Percentiles rank a stretch among this genome's conserved stretches.
Evolutionary conservation across 495 filamentous ascomycete genomes (phyloP).

Genomic region (Terfezia boudieri): DNA sequence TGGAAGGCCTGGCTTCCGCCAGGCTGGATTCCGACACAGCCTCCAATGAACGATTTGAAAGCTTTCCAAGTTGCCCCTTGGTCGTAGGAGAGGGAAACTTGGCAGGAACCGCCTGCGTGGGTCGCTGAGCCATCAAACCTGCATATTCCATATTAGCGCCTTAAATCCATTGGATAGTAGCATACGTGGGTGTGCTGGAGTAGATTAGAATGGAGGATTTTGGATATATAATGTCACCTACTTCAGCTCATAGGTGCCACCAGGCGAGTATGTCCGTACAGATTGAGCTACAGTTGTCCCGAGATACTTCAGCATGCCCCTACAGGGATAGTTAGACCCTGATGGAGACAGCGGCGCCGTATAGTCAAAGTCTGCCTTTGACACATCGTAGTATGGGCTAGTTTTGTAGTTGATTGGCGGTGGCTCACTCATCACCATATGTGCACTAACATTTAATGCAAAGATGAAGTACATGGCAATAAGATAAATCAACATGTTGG

Average conservation of each 20-base stretch:
- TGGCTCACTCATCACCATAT: slow-evolving; percentile 33
- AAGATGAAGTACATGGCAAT: slow-evolving; percentile 21
- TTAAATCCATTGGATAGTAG: no score
- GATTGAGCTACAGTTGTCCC: slow-evolving; percentile 21
- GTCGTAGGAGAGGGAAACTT: slow-evolving; percentile 39
- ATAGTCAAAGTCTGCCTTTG: slow-evolving; percentile 29
- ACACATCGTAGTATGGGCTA: slow-evolving; percentile 10
- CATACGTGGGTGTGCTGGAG: no score
- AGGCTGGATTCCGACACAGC: slow-evolving; percentile 29
- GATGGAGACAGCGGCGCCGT: slow-evolving; percentile 27
- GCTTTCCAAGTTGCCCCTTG: slow-evolving; percentile 34
- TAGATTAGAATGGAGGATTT: no score
- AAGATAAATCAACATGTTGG: not conserved
- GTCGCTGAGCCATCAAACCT: slow-evolving; percentile 24
- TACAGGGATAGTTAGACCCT: slow-evolving; percentile 31
- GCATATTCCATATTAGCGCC: slow-evolving; percentile 7
- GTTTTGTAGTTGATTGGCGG: slow-evolving; percentile 18
- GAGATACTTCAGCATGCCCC: slow-evolving; percentile 28
- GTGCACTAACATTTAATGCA: slow-evolving; percentile 24
- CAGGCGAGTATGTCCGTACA: slow-evolving; percentile 25
- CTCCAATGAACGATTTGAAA: slow-evolving; percentile 40
- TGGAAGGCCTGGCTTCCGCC: slow-evolving; percentile 23
- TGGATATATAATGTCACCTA: slow-evolving; percentile 2
- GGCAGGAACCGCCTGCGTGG: slow-evolving; percentile 42
- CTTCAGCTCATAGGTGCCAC: slow-evolving; percentile 23